These are phyloP conservation scores for Persicaria maculosa DNA, from an alignment of 148 eudicot species.

Conservation along the genomic window DNA sequence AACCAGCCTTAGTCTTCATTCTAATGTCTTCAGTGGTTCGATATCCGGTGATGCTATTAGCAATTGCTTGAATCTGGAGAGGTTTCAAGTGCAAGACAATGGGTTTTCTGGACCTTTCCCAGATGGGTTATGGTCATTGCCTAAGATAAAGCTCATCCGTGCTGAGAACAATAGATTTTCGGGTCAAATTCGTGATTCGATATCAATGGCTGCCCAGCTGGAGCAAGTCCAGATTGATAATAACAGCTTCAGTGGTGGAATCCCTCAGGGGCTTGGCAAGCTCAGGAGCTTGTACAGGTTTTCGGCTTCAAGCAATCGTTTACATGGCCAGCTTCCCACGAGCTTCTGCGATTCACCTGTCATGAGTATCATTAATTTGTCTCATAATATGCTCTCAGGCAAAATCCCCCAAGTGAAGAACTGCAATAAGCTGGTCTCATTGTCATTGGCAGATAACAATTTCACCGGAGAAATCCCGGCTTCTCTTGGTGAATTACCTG, in stretches of 20 bases:
- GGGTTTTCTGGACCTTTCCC: slow-evolving; percentile 71
- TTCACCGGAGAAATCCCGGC: slow-evolving; percentile 62
- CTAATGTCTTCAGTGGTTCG: slow-evolving; percentile 61
- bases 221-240: slow-evolving; percentile 98
- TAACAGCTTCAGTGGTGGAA: slow-evolving; percentile 57
- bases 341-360: slow-evolving; percentile 87
- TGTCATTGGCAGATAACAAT: slow-evolving; percentile 63
- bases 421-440: slow-evolving; percentile 64
- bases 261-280: slow-evolving; percentile 70
- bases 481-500: slow-evolving; percentile 69
- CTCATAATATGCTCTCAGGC: slow-evolving; percentile 61
- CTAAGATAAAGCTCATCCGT: slow-evolving; percentile 68
- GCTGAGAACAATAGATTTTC: slow-evolving; percentile 76
- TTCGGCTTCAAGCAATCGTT: slow-evolving; percentile 71
- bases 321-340: slow-evolving; percentile 63
- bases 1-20: slow-evolving; percentile 44
- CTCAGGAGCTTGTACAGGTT: slow-evolving; percentile 69
- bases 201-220: slow-evolving; percentile 50
- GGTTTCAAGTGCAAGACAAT: slow-evolving; percentile 75
- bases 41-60: slow-evolving; percentile 33
- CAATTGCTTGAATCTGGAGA: slow-evolving; percentile 60
- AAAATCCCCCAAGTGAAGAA: slow-evolving; percentile 54
- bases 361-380: slow-evolving; percentile 78
- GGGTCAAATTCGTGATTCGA: slow-evolving; percentile 60
- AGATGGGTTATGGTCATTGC: slow-evolving; percentile 65